Evolutionary conservation across 805 yeast species (phyloP).

Genomic region (Pichia eremophila): DNA sequence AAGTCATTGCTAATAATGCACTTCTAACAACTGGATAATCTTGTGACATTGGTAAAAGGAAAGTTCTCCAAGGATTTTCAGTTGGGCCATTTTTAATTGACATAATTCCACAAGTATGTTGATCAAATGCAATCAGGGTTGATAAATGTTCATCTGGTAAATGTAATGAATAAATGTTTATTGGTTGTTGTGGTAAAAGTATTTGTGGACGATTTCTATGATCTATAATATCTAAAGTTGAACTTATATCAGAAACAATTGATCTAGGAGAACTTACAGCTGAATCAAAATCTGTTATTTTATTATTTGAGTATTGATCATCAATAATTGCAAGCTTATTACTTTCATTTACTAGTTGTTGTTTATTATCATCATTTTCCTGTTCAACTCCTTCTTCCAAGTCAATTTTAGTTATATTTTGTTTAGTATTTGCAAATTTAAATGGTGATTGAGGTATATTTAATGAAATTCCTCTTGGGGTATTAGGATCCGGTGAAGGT

Average conservation of each 20-base stretch:
- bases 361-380: too few species aligned
- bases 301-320: not conserved
- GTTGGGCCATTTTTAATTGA: constrained; percentile 55
- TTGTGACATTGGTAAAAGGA: constrained; percentile 48
- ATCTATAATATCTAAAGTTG: constrained; percentile 1
- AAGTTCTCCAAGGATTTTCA: constrained; percentile 61
- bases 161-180: constrained; percentile 13
- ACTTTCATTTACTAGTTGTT: not conserved
- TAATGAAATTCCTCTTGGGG: not conserved
- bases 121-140: constrained; percentile 31
- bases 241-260: not conserved
- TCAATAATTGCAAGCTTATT: not conserved
- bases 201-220: constrained; percentile 4
- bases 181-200: constrained; percentile 9
- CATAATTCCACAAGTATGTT: constrained; percentile 44
- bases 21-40: constrained; percentile 48
- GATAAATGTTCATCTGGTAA: constrained; percentile 21
- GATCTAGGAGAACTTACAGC: constrained; percentile 1
- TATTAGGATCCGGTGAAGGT: not conserved
- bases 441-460: not conserved
- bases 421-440: not conserved
- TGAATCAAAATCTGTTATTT: not conserved
- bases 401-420: not conserved
- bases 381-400: too few species aligned
- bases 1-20: constrained; percentile 58